These are phyloP conservation scores for Galeopsis tetrahit DNA, from an alignment of 257 asterid species.

Conservation along the genomic window DNA sequence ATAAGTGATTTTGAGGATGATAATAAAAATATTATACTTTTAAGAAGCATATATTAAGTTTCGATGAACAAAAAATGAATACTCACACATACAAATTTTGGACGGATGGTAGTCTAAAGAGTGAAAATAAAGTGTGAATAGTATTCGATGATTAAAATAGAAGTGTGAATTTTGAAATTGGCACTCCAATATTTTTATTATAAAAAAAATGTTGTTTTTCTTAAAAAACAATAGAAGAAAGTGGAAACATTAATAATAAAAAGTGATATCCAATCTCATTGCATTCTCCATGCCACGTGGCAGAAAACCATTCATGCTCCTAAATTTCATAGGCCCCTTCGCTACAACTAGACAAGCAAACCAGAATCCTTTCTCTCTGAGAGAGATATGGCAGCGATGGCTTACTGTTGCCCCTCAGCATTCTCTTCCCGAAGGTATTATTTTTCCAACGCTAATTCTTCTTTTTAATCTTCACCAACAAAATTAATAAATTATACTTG, in stretches of 20 bases:
- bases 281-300: conserved; percentile 57
- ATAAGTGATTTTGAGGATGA: too few species aligned
- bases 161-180: too few species aligned
- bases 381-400: conserved; percentile 66
- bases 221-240: not conserved
- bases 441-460: not conserved
- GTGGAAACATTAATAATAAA: not conserved
- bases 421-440: conserved; percentile 66
- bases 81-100: too few species aligned
- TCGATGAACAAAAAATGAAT: too few species aligned
- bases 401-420: conserved; percentile 54
- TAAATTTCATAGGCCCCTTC: conserved; percentile 54
- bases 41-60: too few species aligned
- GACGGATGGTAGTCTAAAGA: too few species aligned
- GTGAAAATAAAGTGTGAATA: too few species aligned
- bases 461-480: not conserved
- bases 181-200: too few species aligned
- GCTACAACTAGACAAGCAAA: conserved; percentile 23
- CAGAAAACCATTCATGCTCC: conserved; percentile 51
- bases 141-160: too few species aligned
- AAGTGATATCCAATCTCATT: conserved; percentile 50
- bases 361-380: conserved; percentile 19
- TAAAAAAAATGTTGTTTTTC: not conserved
- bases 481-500: conserved; percentile 17
- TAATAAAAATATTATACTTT: too few species aligned